These are phyloP conservation scores for Apiospora saccharicola DNA, from an alignment of 2,329 filamentous ascomycete genomes.

Conservation along the genomic window DNA sequence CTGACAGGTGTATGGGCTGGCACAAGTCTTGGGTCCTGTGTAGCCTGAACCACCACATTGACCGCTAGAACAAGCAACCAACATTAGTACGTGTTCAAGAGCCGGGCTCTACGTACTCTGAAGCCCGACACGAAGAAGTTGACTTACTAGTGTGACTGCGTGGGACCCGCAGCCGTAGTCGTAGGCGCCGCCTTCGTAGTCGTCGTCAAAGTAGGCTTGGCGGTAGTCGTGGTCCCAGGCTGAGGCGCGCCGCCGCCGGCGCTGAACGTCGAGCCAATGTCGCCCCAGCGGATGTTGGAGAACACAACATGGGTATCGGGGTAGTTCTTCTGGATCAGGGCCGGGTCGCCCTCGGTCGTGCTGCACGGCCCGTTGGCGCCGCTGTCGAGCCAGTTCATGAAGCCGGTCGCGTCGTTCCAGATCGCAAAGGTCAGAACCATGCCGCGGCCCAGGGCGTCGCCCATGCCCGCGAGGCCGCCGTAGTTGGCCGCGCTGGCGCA, in stretches of 20 bases:
- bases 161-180: background rate
- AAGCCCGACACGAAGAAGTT: background rate
- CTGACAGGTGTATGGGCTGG: background rate
- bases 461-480: slow-evolving; percentile 67
- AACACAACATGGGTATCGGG: slow-evolving; percentile 61
- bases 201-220: background rate
- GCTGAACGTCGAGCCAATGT: slow-evolving; percentile 61
- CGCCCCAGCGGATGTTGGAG: slow-evolving; percentile 67
- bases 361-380: slow-evolving; percentile 63
- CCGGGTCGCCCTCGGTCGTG: slow-evolving; percentile 58
- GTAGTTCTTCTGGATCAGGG: slow-evolving; percentile 53
- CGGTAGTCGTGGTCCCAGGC: background rate
- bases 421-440: slow-evolving; percentile 60
- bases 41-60: slow-evolving; percentile 10
- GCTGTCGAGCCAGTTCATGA: slow-evolving; percentile 80
- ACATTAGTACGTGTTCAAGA: background rate
- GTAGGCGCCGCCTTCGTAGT: background rate
- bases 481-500: slow-evolving; percentile 62
- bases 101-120: background rate
- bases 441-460: slow-evolving; percentile 46
- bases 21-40: slow-evolving; percentile 13
- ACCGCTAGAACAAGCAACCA: background rate
- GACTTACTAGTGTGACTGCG: background rate
- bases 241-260: slow-evolving; percentile 5
- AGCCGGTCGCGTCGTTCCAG: slow-evolving; percentile 71